Base-by-base conservation (phyloP, 1,284 basidiomycete genomes). In the Anthracocystis walkeri region DNA sequence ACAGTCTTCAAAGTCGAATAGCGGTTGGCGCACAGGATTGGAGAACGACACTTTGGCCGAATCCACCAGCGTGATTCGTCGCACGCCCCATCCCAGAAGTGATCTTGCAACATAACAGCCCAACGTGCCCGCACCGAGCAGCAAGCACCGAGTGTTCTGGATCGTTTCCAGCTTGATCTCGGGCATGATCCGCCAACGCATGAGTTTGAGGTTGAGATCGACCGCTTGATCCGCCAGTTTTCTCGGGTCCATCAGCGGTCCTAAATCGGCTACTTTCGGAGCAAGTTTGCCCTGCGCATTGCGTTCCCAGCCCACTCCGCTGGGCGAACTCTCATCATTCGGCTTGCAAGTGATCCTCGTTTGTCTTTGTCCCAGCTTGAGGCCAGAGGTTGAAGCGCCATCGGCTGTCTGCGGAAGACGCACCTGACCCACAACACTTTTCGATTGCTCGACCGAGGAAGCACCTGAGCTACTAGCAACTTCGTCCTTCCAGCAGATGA, bases 171-270 rank as follows among this genome's bases (percentile, higher is more conserved):
- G 88, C 74, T 98, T 89, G 49, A 99, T 90, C 0, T 90, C 87
- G 2, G 97, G 96, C 49, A 99, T 88, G 74, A 99, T 95, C 10
- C 96, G 89, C 96, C 96, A 99, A 31, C 94, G 90, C 96, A 99
- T 98, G 25, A 99, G 89, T 85, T 98, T 98, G 57, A 99, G 88
- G 83, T 99, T 99, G 35, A 99, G 88, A 85, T 97, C 95, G 11
- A 98, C 94, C 0, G 97, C 97, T 86, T 98, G 96, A 76, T 94
- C 91, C 0, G 97, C 95, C 7, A 98, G 89, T 71, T 93, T 71
- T 11, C 45, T 56, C 0, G 96, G 97, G 84, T 98, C 95, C 93
- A 98, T 95, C 90, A 96, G 92, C 0, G 95, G 92, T 7, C 93
- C 94, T 4, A 99, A 86, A 86, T 98, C 94, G 0, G 94, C 94